A percentile compares a stretch with the other conserved stretches of the same genome.
phyloP scores from a whole-genome alignment of 164 flowering plant species.

The Vitis labrusca region DNA sequence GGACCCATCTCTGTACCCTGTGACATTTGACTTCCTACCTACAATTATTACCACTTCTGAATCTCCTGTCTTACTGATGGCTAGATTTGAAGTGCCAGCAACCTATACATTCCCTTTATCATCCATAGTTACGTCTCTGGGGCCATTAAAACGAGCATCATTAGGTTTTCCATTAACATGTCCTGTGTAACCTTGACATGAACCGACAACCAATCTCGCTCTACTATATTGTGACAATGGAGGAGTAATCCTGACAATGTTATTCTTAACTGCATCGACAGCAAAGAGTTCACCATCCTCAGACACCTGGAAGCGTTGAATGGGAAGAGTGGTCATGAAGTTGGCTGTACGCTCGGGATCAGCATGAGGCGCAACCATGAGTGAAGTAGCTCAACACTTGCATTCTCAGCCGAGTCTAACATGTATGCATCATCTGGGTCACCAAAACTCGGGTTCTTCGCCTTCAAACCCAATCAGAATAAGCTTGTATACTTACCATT shows the following conservation, averaged over 20 bases:
- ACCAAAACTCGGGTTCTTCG: too few relatives aligned
- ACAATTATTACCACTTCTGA: conserved; percentile 97
- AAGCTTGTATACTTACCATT: too few relatives aligned
- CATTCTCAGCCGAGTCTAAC: too few relatives aligned
- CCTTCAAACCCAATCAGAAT: too few relatives aligned
- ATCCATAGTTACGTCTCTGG: conserved; percentile 92
- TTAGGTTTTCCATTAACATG: conserved; percentile 96
- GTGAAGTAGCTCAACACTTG: too few relatives aligned
- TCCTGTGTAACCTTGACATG: conserved; percentile 91
- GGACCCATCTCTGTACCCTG: conserved; percentile 94
- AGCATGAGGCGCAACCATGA: too few relatives aligned
- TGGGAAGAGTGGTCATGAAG: too few relatives aligned
- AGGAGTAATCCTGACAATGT: conserved; percentile 84
- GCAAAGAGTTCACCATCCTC: conserved; percentile 93
- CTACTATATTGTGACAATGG: conserved; percentile 97
- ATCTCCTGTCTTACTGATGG: conserved; percentile 93
- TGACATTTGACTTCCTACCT: conserved; percentile 91
- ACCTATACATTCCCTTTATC: conserved; percentile 94
- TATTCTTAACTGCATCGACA: conserved; percentile 81
- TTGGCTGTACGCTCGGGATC: too few relatives aligned
- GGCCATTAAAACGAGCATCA: conserved; percentile 93
- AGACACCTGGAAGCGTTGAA: too few relatives aligned
- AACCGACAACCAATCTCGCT: conserved; percentile 95
- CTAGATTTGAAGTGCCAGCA: conserved; percentile 86
- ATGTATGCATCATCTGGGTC: too few relatives aligned